A percentile compares a stretch with the other conserved stretches of the same genome.
Conservation (phyloP, 2,329 filamentous ascomycete genomes). For the Pseudogymnoascus sp. region DNA sequence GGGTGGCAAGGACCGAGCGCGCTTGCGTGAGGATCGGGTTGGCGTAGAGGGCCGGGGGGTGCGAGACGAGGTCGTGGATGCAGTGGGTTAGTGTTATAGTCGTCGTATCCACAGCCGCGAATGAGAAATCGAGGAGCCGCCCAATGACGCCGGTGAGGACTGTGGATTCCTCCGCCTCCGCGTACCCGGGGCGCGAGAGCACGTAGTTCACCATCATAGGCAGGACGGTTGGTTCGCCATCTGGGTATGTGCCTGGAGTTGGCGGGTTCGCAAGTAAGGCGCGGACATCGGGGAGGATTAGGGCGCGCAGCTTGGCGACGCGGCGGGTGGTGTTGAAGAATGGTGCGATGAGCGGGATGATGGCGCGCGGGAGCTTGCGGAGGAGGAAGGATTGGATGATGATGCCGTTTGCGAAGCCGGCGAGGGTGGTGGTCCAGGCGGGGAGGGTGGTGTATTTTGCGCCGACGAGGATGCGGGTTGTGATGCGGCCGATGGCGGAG, state of each 20-base stretch:
- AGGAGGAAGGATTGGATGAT: neutral
- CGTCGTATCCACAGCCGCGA: slow-evolving; percentile 20
- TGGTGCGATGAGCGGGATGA: neutral
- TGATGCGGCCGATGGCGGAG: neutral
- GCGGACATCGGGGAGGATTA: neutral
- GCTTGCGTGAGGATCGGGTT: slow-evolving; percentile 1
- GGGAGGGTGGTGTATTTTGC: neutral
- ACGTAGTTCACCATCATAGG: slow-evolving; percentile 7
- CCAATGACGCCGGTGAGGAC: neutral
- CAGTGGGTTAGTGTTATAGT: slow-evolving; percentile 20
- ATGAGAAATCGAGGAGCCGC: neutral
- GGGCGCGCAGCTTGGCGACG: neutral
- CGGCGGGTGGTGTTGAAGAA: slow-evolving; percentile 1
- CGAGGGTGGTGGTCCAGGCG: neutral
- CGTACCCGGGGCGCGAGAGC: neutral
- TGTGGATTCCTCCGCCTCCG: neutral
- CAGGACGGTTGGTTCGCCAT: neutral
- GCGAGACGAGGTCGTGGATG: slow-evolving; percentile 22
- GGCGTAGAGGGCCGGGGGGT: slow-evolving; percentile 21
- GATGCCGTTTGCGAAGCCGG: neutral
- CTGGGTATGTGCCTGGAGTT: neutral
- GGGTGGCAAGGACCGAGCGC: neutral
- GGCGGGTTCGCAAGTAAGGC: neutral
- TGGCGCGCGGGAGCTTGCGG: neutral
- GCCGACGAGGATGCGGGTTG: neutral